These are phyloP conservation scores for Jimgerdemannia lactiflua DNA, from an alignment of 192 early-diverging fungal species.

Conservation along the genomic window DNA sequence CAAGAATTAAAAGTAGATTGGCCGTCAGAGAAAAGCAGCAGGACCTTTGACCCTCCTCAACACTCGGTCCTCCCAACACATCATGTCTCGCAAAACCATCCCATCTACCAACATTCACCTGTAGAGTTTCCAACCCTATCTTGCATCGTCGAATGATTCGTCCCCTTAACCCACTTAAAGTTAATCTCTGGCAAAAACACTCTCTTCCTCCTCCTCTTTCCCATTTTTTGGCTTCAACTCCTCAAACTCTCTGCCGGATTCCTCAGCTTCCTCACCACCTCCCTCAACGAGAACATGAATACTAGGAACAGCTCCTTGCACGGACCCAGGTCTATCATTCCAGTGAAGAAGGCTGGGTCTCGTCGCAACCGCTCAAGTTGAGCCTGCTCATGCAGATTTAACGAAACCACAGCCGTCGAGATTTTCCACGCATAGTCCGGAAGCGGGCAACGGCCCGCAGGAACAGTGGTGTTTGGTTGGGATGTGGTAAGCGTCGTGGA, in stretches of 20 bases:
- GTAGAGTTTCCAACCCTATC: neutral
- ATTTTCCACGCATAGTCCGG: no score
- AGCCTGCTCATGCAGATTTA: slow-evolving; percentile 19
- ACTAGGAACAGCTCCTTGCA: slow-evolving; percentile 48
- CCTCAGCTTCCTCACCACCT: slow-evolving; percentile 40
- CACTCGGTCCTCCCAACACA: no score
- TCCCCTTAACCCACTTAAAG: slow-evolving; percentile 23
- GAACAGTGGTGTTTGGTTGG: no score
- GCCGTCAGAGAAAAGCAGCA: no score
- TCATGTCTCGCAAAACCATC: no score
- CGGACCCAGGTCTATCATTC: slow-evolving; percentile 19
- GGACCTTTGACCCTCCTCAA: no score
- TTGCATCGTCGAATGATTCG: no score
- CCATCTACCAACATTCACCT: no score
- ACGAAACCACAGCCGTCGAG: slow-evolving; percentile 8
- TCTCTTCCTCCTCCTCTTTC: slow-evolving; percentile 2
- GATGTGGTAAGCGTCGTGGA: no score
- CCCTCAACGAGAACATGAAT: slow-evolving; percentile 46
- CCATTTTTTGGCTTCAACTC: neutral
- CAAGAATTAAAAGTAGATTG: no score
- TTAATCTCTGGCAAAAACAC: slow-evolving; percentile 27
- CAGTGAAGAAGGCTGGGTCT: neutral
- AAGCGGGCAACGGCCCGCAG: no score
- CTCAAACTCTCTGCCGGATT: slow-evolving; percentile 4
- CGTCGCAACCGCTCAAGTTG: slow-evolving; percentile 13